Conservation (phyloP, 192 early-diverging fungal genomes). For the Entophlyctis luteolus region DNA sequence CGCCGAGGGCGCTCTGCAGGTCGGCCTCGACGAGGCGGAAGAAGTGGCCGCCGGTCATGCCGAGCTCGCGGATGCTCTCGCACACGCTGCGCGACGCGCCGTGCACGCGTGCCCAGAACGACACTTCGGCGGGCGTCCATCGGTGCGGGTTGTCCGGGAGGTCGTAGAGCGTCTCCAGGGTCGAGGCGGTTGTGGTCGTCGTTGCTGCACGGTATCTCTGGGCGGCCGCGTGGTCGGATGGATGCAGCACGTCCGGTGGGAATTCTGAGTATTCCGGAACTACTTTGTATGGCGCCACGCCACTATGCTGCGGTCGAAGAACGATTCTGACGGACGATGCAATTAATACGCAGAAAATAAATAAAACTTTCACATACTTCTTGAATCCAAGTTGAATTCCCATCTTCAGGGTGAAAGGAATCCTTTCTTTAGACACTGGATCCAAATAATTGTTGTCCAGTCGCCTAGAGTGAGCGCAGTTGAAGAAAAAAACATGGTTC, state of each 20-base stretch:
- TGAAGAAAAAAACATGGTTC: too few relatives aligned
- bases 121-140: slow-evolving; percentile 7
- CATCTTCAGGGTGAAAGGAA: slow-evolving; percentile 8
- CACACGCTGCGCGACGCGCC: neutral
- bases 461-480: neutral
- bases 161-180: slow-evolving; percentile 11
- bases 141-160: slow-evolving; percentile 23
- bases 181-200: too few relatives aligned
- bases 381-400: slow-evolving; percentile 19
- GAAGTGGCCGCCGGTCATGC: slow-evolving; percentile 16
- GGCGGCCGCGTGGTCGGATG: slow-evolving; percentile 7
- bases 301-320: neutral
- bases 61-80: neutral
- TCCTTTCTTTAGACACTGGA: neutral
- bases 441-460: slow-evolving; percentile 18
- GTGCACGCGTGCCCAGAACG: neutral
- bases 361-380: too few relatives aligned
- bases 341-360: too few relatives aligned
- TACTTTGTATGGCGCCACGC: neutral
- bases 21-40: slow-evolving; percentile 4
- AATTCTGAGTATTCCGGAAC: slow-evolving; percentile 21
- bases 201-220: slow-evolving; percentile 2
- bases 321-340: slow-evolving; percentile 22
- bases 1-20: slow-evolving; percentile 11
- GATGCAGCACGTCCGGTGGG: slow-evolving; percentile 14